These are phyloP conservation scores for Blastobotrys serpentis DNA, from an alignment of 1,139 yeast species.

Conservation along the genomic window DNA sequence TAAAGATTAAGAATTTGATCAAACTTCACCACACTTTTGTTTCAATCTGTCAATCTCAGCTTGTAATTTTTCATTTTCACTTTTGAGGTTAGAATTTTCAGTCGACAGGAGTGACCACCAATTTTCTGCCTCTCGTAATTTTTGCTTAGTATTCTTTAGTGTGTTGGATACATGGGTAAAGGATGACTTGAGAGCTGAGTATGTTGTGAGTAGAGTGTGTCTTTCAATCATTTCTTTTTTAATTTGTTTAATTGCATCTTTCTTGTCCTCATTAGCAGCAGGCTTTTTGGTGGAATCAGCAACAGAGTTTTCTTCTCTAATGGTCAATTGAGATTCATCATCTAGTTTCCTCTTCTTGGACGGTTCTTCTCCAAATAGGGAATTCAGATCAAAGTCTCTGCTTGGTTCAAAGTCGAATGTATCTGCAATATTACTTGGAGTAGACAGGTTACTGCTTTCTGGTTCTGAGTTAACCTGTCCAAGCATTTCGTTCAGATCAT, in stretches of 20 bases:
- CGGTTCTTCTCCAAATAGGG: constrained; percentile 1
- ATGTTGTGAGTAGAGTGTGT: constrained; percentile 22
- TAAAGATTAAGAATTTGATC: not conserved
- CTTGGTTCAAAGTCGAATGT: not conserved
- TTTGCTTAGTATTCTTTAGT: constrained; percentile 18
- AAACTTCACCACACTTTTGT: constrained; percentile 1
- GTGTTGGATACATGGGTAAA: constrained; percentile 22
- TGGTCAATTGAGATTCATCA: not conserved
- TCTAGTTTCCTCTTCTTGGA: constrained; percentile 1
- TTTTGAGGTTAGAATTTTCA: constrained; percentile 5
- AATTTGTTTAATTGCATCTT: constrained; percentile 19
- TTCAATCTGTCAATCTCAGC: constrained; percentile 5
- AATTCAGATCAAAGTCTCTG: constrained; percentile 3
- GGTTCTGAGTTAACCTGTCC: constrained; percentile 1
- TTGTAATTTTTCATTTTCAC: constrained; percentile 1
- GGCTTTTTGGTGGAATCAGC: not conserved
- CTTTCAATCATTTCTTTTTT: constrained; percentile 21
- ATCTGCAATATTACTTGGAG: not conserved
- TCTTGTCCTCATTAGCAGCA: constrained; percentile 9
- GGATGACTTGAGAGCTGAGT: constrained; percentile 21
- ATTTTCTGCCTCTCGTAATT: constrained; percentile 11
- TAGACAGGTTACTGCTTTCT: constrained; percentile 4
- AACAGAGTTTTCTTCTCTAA: too few species aligned
- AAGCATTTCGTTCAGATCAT: not conserved
- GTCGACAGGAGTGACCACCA: constrained; percentile 6